A percentile compares a stretch with the other conserved stretches of the same genome.
Conservation (phyloP, 1,139 yeast species). For the Yamadazyma membranifaciens region DNA sequence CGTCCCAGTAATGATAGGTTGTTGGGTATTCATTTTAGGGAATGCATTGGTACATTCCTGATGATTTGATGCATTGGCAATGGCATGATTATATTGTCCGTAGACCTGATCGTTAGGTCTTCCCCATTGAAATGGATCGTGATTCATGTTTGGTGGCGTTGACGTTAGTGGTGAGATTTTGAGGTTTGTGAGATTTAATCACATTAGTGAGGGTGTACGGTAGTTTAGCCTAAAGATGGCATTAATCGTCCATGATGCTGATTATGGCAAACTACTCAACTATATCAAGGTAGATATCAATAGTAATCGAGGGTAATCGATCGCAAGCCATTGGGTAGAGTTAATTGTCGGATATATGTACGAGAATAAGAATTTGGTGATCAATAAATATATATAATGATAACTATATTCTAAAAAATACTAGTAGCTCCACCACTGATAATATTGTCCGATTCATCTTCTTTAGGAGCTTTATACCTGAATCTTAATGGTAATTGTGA, state of each 20-base stretch:
- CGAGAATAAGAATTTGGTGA: too few species aligned
- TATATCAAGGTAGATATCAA: too few species aligned
- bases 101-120: constrained; percentile 82
- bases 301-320: too few species aligned
- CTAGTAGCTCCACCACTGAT: constrained; percentile 74
- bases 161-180: constrained; percentile 5
- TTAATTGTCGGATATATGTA: too few species aligned
- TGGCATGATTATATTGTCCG: constrained; percentile 72
- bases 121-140: constrained; percentile 95
- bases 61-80: constrained; percentile 50
- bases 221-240: too few species aligned
- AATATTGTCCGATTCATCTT: constrained; percentile 69
- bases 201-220: background rate
- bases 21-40: constrained; percentile 86
- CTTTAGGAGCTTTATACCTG: constrained; percentile 61
- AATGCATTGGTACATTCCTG: constrained; percentile 33
- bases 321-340: too few species aligned
- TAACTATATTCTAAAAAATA: constrained; percentile 27
- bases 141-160: constrained; percentile 59
- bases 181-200: constrained; percentile 1
- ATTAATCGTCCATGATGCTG: too few species aligned
- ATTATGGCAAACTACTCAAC: too few species aligned
- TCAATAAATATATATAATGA: background rate
- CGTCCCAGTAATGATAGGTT: constrained; percentile 95
- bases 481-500: constrained; percentile 68